Conservation (phyloP, 2,329 filamentous ascomycete species). For the Sclerotinia minor region DNA sequence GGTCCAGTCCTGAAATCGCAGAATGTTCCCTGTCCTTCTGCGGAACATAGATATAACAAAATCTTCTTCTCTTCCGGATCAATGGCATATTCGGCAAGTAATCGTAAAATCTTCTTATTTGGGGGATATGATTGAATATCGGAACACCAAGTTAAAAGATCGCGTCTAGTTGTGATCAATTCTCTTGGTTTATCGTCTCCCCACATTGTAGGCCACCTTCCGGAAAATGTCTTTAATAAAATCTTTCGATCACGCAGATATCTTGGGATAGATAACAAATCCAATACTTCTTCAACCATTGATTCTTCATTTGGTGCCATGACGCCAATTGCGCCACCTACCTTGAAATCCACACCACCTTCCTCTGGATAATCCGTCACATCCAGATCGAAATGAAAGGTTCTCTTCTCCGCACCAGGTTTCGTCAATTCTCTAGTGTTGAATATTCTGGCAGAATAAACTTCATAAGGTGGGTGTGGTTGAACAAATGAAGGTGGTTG, state of each 20-base stretch:
- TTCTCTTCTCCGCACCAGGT: constrained; percentile 89
- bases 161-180: constrained; percentile 84
- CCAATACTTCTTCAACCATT: constrained; percentile 80
- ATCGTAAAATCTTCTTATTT: constrained; percentile 79
- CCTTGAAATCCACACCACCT: constrained; percentile 86
- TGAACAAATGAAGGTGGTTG: constrained; percentile 89
- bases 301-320: constrained; percentile 80
- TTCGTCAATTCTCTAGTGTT: constrained; percentile 83
- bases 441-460: constrained; percentile 86
- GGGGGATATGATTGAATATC: constrained; percentile 93
- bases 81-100: constrained; percentile 81
- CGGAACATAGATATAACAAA: constrained; percentile 79
- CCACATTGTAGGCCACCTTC: constrained; percentile 98
- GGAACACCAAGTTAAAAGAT: constrained; percentile 92
- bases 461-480: constrained; percentile 89
- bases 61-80: constrained; percentile 86
- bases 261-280: constrained; percentile 76
- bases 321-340: constrained; percentile 92
- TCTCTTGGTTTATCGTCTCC: constrained; percentile 83
- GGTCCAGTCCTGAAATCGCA: constrained; percentile 92
- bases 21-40: constrained; percentile 87
- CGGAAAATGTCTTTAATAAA: constrained; percentile 72
- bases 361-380: constrained; percentile 91
- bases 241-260: constrained; percentile 83
- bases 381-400: constrained; percentile 96